phyloP scores from a whole-genome alignment of 441 rosid genomes.

The Hura crepitans region DNA sequence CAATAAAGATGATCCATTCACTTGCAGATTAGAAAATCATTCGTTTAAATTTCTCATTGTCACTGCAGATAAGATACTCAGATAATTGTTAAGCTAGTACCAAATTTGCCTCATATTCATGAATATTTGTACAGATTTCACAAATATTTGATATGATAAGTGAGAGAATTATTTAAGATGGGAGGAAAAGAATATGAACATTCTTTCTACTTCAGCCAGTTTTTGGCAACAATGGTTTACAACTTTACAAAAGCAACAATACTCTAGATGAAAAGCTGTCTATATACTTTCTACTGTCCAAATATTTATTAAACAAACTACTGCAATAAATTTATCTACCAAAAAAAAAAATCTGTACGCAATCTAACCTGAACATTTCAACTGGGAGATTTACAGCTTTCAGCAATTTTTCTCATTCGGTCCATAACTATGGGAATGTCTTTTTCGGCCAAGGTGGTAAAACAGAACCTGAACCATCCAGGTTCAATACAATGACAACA shows the following conservation, averaged over 20 bases:
- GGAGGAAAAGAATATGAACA: neutral
- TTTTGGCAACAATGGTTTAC: conserved; percentile 1
- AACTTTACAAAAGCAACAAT: neutral
- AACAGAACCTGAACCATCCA: conserved; percentile 82
- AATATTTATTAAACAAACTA: conserved; percentile 8
- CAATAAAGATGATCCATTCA: conserved; percentile 43
- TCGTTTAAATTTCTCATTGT: neutral
- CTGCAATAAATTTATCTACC: conserved; percentile 4
- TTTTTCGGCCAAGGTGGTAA: conserved; percentile 51
- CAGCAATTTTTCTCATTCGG: conserved; percentile 53
- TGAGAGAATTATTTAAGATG: conserved; percentile 10
- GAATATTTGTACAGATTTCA: neutral
- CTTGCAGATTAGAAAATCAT: neutral
- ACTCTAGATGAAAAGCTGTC: neutral
- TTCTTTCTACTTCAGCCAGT: neutral
- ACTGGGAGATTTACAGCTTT: conserved; percentile 50
- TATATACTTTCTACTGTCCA: conserved; percentile 16
- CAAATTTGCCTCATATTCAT: neutral
- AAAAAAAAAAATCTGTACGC: conserved; percentile 14
- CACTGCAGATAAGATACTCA: neutral
- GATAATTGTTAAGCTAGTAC: neutral
- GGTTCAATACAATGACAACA: conserved; percentile 91
- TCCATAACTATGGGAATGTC: conserved; percentile 57
- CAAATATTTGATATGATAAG: conserved; percentile 13
- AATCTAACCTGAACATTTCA: conserved; percentile 37